A percentile compares a stretch with the other conserved stretches of the same genome.
Evolutionary conservation across 2,329 filamentous ascomycete species (phyloP).

Genomic region (Cercospora zeae-maydis): DNA sequence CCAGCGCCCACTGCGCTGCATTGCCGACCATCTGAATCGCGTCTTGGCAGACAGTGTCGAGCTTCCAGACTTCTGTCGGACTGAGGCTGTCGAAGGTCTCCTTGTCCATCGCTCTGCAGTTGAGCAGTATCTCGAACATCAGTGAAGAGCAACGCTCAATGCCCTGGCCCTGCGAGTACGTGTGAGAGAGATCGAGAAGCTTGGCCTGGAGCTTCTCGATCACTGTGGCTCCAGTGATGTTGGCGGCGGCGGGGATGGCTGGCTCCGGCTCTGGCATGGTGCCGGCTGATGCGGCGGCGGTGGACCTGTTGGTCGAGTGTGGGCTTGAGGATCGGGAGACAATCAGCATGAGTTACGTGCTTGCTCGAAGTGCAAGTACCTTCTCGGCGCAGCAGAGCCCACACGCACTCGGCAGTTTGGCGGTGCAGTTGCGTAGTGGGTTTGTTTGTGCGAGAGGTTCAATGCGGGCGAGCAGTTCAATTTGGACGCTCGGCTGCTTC

Average conservation of each 20-base stretch:
- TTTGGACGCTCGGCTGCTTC: neutral
- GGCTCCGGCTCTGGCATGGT: neutral
- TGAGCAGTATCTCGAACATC: neutral
- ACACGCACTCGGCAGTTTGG: neutral
- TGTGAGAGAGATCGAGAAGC: neutral
- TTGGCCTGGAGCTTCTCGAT: neutral
- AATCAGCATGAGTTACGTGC: neutral
- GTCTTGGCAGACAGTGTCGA: conserved; percentile 1
- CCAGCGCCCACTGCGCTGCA: neutral
- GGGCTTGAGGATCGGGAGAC: neutral
- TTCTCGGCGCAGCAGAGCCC: neutral
- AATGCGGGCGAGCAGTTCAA: neutral
- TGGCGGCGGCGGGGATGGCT: neutral
- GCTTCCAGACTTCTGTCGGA: neutral
- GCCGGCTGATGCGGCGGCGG: neutral
- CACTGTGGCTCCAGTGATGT: neutral
- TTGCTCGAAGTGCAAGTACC: neutral
- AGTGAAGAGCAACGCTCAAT: neutral
- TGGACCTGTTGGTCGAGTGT: neutral
- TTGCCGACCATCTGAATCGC: conserved; percentile 1
- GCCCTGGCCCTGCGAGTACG: neutral
- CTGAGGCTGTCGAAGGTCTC: neutral
- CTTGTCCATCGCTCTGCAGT: neutral
- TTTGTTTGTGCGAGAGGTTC: neutral
- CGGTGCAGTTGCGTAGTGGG: neutral